A percentile compares a stretch with the other conserved stretches of the same genome.
phyloP scores from a whole-genome alignment of 1,284 basidiomycete genomes.

The Afroboletus lepidellus region DNA sequence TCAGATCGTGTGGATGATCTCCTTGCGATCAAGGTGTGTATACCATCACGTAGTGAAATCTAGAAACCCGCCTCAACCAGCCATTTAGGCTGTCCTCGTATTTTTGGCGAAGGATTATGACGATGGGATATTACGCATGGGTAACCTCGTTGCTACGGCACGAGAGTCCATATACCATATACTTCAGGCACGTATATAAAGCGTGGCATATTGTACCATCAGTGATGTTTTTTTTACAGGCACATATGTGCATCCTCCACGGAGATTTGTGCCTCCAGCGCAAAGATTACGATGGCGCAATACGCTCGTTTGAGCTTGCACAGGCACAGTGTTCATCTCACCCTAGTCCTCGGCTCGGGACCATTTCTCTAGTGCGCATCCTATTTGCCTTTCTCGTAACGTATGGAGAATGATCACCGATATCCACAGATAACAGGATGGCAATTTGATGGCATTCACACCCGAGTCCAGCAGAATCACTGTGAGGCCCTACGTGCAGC shows the following conservation, averaged over 20 bases:
- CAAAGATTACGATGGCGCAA: background rate
- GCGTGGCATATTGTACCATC: background rate
- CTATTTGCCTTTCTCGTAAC: background rate
- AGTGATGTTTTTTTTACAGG: background rate
- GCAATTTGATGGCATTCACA: background rate
- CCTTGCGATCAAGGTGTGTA: background rate
- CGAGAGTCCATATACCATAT: background rate
- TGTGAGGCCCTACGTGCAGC: background rate
- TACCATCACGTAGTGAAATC: background rate
- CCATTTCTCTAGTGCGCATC: background rate
- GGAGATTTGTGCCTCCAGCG: background rate
- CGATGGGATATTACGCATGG: background rate
- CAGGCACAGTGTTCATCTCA: background rate
- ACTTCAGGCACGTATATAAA: background rate
- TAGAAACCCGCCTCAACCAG: background rate
- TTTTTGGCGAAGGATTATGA: background rate
- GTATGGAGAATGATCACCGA: background rate
- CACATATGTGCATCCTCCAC: background rate
- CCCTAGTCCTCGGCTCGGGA: background rate
- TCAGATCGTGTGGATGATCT: background rate
- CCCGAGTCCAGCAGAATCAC: background rate
- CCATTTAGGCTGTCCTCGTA: background rate
- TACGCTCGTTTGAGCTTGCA: background rate
- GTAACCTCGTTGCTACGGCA: background rate
- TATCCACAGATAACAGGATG: background rate